These are phyloP conservation scores for Eremochloa ophiuroides DNA, from an alignment of 176 grass and related monocot species.

Conservation along the genomic window DNA sequence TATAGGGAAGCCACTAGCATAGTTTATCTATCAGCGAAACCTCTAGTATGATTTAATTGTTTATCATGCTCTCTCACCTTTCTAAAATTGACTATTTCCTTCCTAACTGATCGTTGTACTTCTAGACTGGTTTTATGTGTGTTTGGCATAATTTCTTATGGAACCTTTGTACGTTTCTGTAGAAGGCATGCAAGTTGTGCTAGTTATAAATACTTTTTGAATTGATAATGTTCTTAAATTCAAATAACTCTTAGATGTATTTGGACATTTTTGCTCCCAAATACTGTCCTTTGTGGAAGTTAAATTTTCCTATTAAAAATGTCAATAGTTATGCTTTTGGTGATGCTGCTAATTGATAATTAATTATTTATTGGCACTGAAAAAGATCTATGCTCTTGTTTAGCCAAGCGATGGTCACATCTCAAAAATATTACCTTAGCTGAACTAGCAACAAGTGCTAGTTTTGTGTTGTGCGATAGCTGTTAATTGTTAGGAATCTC, in stretches of 20 bases:
- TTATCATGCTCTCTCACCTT: neutral
- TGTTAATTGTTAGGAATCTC: neutral
- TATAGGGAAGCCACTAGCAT: neutral
- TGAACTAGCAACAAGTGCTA: neutral
- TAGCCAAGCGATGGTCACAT: neutral
- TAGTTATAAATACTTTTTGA: neutral
- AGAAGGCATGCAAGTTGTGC: neutral
- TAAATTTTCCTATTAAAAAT: neutral
- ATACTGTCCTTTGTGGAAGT: neutral
- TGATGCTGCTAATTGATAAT: neutral
- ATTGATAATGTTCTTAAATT: neutral
- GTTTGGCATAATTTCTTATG: neutral
- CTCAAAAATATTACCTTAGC: neutral
- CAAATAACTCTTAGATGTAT: neutral
- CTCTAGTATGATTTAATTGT: neutral
- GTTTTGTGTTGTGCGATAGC: neutral
- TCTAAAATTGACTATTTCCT: neutral
- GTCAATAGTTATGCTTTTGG: neutral
- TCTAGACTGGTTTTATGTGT: neutral
- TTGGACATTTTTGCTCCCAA: neutral
- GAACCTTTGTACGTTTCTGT: neutral
- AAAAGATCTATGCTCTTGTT: neutral
- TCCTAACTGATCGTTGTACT: neutral
- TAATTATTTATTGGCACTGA: neutral
- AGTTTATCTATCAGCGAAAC: neutral